phyloP scores from a whole-genome alignment of 768 basidiomycete species.

The Phaeotremella skinneri region DNA sequence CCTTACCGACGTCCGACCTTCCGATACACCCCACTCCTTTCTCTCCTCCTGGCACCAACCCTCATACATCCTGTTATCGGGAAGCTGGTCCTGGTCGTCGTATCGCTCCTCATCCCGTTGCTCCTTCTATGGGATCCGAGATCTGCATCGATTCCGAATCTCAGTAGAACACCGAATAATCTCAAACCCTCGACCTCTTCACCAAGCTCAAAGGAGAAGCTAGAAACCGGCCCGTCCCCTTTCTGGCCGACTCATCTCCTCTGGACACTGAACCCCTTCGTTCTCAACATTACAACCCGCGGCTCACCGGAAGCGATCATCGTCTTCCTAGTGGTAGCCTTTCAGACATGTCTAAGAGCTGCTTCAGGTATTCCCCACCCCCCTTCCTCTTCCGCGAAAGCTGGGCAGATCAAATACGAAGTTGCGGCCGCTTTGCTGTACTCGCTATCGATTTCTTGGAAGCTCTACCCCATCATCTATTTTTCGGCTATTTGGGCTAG shows the following conservation, averaged over 20 bases:
- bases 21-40: conserved; percentile 91
- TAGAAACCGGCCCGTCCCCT: not conserved
- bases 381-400: conserved; percentile 18
- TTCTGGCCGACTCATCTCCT: conserved; percentile 49
- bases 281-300: conserved; percentile 93
- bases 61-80: conserved; percentile 82
- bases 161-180: not conserved
- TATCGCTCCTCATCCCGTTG: conserved; percentile 68
- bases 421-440: conserved; percentile 67
- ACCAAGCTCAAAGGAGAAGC: not conserved
- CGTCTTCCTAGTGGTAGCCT: conserved; percentile 70
- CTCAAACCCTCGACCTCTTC: not conserved
- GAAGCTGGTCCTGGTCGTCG: conserved; percentile 79
- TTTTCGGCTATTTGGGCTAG: conserved; percentile 69
- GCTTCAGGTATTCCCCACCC: not conserved
- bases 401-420: conserved; percentile 56
- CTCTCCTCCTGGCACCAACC: conserved; percentile 77
- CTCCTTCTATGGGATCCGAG: conserved; percentile 27
- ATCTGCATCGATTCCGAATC: not conserved
- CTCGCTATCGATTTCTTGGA: conserved; percentile 88
- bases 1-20: conserved; percentile 91
- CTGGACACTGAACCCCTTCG: conserved; percentile 89
- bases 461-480: conserved; percentile 93
- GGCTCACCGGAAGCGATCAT: conserved; percentile 92
- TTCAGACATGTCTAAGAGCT: conserved; percentile 58